Conservation (phyloP, 495 filamentous ascomycete genomes). For the Umbilicaria muhlenbergii region DNA sequence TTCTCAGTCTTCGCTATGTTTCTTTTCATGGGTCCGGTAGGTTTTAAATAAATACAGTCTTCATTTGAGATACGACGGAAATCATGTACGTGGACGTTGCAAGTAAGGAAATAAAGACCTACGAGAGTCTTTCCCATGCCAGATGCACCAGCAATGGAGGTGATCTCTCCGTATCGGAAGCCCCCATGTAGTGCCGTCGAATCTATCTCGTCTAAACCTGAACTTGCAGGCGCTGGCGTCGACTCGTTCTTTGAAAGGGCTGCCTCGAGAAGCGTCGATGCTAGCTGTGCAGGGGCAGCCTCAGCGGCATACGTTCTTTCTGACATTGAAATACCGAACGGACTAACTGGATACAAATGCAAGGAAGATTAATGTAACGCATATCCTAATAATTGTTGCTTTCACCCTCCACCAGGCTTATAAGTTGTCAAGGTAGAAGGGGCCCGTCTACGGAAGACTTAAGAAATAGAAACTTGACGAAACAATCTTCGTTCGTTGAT, state of each 20-base stretch:
- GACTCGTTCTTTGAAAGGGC: neutral
- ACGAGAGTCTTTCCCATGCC: conserved; percentile 11
- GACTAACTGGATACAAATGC: neutral
- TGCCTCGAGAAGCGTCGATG: conserved; percentile 2
- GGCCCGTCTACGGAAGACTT: no score
- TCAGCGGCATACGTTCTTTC: neutral
- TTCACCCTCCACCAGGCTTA: no score
- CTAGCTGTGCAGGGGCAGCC: conserved; percentile 4
- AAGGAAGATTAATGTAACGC: no score
- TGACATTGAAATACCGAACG: neutral
- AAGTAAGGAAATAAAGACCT: neutral
- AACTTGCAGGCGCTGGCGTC: conserved; percentile 6
- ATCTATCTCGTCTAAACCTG: conserved; percentile 7
- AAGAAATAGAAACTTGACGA: no score
- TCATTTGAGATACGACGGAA: no score
- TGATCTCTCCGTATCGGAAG: conserved; percentile 13
- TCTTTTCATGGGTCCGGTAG: no score
- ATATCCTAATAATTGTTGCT: no score
- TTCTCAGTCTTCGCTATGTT: no score
- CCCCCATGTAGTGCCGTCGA: conserved; percentile 9
- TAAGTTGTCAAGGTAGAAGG: no score
- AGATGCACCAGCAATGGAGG: conserved; percentile 7
- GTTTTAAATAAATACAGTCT: no score
- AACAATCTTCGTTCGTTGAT: no score
- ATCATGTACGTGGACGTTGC: no score